Conservation (phyloP, 257 asterid genomes). For the Anisodus tanguticus region DNA sequence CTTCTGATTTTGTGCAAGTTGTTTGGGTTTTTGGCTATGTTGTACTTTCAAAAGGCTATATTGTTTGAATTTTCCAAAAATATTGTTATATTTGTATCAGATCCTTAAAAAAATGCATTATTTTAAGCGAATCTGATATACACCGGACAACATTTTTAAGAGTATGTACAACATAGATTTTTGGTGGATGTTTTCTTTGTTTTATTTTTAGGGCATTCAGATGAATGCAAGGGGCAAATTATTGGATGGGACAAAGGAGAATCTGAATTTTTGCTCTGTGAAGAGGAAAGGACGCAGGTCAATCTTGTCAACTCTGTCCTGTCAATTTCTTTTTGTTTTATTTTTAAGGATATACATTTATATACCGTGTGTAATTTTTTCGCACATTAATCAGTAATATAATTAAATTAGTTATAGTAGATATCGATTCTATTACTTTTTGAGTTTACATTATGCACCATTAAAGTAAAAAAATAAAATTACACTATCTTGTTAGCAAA, state of each 20-base stretch:
- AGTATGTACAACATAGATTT: neutral
- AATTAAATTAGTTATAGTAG: neutral
- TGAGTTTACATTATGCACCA: neutral
- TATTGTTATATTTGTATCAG: neutral
- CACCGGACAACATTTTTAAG: neutral
- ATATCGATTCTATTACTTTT: neutral
- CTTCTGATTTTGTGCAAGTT: neutral
- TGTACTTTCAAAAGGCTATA: neutral
- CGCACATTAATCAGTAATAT: neutral
- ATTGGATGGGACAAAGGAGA: conserved; percentile 50
- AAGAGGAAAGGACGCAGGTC: conserved; percentile 57
- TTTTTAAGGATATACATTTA: neutral
- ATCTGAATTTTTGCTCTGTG: conserved; percentile 44
- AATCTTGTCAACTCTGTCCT: conserved; percentile 65
- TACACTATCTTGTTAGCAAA: neutral
- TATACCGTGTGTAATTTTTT: neutral
- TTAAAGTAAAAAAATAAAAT: neutral
- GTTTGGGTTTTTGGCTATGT: neutral
- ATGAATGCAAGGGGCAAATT: conserved; percentile 33
- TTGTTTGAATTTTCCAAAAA: neutral
- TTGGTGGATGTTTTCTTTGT: neutral
- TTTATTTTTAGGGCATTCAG: conserved; percentile 30
- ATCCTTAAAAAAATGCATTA: neutral
- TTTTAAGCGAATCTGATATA: neutral
- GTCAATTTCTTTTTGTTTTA: conserved; percentile 56